Evolutionary conservation across 2,329 filamentous ascomycete species (phyloP), one percentile per base, ranked within the genome.

Genomic region (Ophiostoma fasciatum): DNA sequence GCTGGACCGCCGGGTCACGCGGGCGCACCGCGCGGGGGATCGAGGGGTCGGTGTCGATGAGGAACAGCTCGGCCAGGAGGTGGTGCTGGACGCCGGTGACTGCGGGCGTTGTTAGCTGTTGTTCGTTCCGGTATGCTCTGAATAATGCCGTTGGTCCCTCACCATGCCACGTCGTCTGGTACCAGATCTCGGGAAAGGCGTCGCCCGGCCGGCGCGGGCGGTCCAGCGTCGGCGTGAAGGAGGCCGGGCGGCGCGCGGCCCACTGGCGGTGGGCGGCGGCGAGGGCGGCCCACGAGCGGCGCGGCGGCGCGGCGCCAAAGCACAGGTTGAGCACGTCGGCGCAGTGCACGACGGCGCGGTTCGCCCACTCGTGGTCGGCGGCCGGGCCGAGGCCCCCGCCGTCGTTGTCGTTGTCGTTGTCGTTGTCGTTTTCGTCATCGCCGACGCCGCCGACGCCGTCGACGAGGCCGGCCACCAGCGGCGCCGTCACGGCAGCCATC

Each of bases 241-340:
- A 68, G 2, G 55, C 36, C 2, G 71, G 69, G 31, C 63, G 59
- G 19, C 51, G 51, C 6, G 54, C 48, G 12, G 57, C 46, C 70
- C 71, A 74, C 17, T 55, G 51, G 22, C 56, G 49, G 34, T 62
- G 60, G 38, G 63, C 65, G 6, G 58, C 50, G 10, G 61, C 51
- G 11, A 75, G 52, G 18, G 59, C 54, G 7, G 49, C 53, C 57
- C 68, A 72, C 25, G 48, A 42, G 29, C 35, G 51, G 42, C 39
- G 55, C 42, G 47, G 49, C 43, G 17, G n/a, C 13, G 46, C 49
- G 13, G 61, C 54, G 2, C 63, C 61, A 44, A 76, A 78, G 48
- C 74, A 78, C 45, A 66, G 75, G 41, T 74, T 70, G 13, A 78
- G 53, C 1, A 77, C 68, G 42, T 76, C 70, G n/a, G 71, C 71